phyloP scores from a whole-genome alignment of 1,284 basidiomycete genomes.

The Fomitopsis pinicola region DNA sequence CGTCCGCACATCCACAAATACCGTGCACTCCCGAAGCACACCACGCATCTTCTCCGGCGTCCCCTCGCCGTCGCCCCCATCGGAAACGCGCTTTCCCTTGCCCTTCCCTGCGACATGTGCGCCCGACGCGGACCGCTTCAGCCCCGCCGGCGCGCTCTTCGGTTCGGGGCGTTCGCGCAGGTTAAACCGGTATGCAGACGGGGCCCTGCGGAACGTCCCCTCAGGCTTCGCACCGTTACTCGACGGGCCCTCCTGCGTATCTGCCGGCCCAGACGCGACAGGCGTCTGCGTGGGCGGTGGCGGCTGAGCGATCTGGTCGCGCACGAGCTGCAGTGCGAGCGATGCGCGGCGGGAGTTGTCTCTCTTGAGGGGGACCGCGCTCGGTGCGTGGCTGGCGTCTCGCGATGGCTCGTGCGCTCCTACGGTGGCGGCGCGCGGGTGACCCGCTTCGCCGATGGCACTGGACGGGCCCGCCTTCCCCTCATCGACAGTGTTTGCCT shows the following conservation, averaged over 20 bases:
- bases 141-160: background rate
- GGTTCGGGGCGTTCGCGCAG: constrained; percentile 12
- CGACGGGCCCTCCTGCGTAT: background rate
- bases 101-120: constrained; percentile 15
- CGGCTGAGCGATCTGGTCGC: constrained; percentile 41
- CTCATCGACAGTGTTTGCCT: background rate
- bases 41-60: background rate
- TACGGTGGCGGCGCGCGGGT: background rate
- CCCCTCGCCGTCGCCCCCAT: background rate
- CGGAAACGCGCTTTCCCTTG: constrained; percentile 2
- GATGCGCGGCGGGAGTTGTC: constrained; percentile 53
- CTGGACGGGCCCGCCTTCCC: background rate
- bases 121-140: constrained; percentile 1
- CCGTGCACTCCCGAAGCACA: constrained; percentile 71
- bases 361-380: constrained; percentile 13
- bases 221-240: background rate
- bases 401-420: background rate
- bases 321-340: constrained; percentile 45
- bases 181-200: background rate
- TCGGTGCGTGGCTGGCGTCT: background rate
- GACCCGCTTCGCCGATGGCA: background rate
- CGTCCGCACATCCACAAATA: constrained; percentile 88
- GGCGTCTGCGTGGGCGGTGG: constrained; percentile 25
- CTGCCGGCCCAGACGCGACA: background rate
- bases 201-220: background rate